These are phyloP conservation scores for Fimicolochytrium jonesii DNA, from an alignment of 192 early-diverging fungal species.

Conservation along the genomic window DNA sequence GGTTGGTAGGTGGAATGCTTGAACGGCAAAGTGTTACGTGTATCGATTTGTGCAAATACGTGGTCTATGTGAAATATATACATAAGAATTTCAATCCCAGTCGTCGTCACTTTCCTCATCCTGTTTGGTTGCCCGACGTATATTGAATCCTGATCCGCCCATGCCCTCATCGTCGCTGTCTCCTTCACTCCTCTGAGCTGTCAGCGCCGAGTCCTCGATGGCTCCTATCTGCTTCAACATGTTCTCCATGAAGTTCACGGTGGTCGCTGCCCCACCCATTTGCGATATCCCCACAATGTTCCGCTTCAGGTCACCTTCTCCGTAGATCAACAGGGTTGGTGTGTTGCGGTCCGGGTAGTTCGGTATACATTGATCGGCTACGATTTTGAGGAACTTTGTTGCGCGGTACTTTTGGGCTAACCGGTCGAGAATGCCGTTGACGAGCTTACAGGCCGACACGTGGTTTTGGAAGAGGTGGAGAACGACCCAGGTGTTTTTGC, in stretches of 20 bases:
- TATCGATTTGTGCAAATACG: too few relatives aligned
- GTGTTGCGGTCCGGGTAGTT: constrained; percentile 81
- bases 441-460: constrained; percentile 79
- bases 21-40: too few relatives aligned
- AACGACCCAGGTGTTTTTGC: constrained; percentile 67
- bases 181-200: constrained; percentile 8
- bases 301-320: constrained; percentile 74
- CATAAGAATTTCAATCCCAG: constrained; percentile 37
- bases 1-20: too few relatives aligned
- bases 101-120: constrained; percentile 38
- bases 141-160: constrained; percentile 14
- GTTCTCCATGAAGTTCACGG: constrained; percentile 47
- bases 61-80: too few relatives aligned
- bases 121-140: constrained; percentile 1
- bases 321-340: constrained; percentile 88
- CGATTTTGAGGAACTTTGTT: constrained; percentile 92
- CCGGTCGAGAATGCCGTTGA: constrained; percentile 69
- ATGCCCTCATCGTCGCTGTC: constrained; percentile 37
- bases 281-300: constrained; percentile 77
- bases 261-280: constrained; percentile 80
- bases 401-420: constrained; percentile 72
- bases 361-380: constrained; percentile 88
- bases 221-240: constrained; percentile 35
- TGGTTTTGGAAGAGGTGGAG: constrained; percentile 68
- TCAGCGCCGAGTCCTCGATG: constrained; percentile 14